phyloP scores from a whole-genome alignment of 192 early-diverging fungal genomes.

The Gorgonomyces haynaldii region DNA sequence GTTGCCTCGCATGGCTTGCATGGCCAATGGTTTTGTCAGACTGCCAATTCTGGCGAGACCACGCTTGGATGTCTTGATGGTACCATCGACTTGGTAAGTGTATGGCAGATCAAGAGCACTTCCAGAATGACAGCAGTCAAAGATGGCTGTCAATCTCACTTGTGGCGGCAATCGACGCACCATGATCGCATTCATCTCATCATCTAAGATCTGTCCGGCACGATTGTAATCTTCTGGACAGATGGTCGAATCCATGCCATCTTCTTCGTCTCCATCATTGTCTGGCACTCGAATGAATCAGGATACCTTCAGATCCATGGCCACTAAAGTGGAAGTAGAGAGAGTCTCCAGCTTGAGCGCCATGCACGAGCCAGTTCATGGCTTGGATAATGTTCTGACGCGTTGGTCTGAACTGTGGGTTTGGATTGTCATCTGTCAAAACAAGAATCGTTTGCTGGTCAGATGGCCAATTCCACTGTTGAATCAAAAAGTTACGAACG shows the following conservation, averaged over 20 bases:
- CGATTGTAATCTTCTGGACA: constrained; percentile 61
- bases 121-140: constrained; percentile 59
- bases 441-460: constrained; percentile 38
- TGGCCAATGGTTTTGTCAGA: constrained; percentile 4
- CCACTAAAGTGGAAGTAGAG: constrained; percentile 69
- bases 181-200: constrained; percentile 49
- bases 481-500: constrained; percentile 45
- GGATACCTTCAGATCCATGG: constrained; percentile 31
- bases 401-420: constrained; percentile 14
- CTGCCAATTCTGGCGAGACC: constrained; percentile 4
- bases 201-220: constrained; percentile 58
- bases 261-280: constrained; percentile 32
- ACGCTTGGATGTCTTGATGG: constrained; percentile 13
- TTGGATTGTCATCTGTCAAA: constrained; percentile 59
- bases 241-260: constrained; percentile 44
- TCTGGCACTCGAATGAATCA: constrained; percentile 18
- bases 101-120: constrained; percentile 33
- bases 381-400: constrained; percentile 32
- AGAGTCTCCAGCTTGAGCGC: constrained; percentile 55
- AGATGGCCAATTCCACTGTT: constrained; percentile 43
- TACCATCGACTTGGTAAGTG: constrained; percentile 29
- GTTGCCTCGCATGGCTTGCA: constrained; percentile 13
- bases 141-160: constrained; percentile 57
- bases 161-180: constrained; percentile 54
- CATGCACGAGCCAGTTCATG: constrained; percentile 58